Evolutionary conservation across 2,329 filamentous ascomycete genomes (phyloP).

Genomic region (Exophiala alcalophila): DNA sequence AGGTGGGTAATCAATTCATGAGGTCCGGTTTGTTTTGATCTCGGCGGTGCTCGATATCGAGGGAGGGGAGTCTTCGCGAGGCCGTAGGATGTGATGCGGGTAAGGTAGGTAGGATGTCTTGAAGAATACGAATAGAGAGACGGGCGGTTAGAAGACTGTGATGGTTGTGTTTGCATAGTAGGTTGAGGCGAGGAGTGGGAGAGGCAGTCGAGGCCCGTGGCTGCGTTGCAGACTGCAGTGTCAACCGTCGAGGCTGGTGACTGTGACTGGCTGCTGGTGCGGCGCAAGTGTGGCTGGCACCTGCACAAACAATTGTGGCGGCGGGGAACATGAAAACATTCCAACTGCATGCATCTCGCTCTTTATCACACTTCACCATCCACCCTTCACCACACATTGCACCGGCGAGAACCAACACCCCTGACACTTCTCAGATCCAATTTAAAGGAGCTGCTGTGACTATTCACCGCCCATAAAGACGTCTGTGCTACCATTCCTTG

Average conservation of each 20-base stretch:
- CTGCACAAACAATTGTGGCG: constrained; percentile 7
- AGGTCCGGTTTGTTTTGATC: background rate
- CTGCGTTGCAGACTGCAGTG: too few relatives aligned
- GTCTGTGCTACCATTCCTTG: too few relatives aligned
- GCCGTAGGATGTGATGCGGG: too few relatives aligned
- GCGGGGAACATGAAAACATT: constrained; percentile 9
- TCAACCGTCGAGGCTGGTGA: background rate
- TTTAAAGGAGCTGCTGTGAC: too few relatives aligned
- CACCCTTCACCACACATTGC: too few relatives aligned
- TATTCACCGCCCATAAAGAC: too few relatives aligned
- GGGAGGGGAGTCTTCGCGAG: too few relatives aligned
- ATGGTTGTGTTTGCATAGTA: constrained; percentile 17
- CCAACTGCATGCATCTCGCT: too few relatives aligned
- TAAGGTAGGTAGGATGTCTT: constrained; percentile 4
- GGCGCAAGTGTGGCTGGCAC: constrained; percentile 16
- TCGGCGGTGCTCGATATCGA: background rate
- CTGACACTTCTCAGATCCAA: too few relatives aligned
- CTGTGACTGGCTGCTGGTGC: constrained; percentile 1
- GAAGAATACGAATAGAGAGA: constrained; percentile 12
- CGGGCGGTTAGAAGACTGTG: constrained; percentile 6
- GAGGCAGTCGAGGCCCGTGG: background rate
- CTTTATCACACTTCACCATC: too few relatives aligned
- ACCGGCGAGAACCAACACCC: too few relatives aligned
- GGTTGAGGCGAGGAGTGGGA: background rate
- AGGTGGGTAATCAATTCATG: constrained; percentile 21